Evolutionary conservation across 495 filamentous ascomycete species (phyloP).

Genomic region (Mytilinidion resinicola): DNA sequence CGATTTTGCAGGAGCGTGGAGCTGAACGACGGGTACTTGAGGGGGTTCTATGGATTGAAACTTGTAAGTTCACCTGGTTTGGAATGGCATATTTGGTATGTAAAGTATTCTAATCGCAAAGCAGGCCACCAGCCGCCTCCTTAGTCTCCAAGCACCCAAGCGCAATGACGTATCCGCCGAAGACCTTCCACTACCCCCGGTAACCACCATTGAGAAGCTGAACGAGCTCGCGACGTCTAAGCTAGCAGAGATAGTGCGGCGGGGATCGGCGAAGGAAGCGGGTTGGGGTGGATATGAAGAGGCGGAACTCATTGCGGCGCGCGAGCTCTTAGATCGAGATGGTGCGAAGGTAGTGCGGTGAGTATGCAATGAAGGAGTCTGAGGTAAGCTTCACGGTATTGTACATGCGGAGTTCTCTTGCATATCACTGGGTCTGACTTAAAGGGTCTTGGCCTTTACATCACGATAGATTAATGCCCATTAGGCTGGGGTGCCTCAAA

Average conservation of each 20-base stretch:
- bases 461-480: too few relatives aligned
- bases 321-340: slow-evolving; percentile 57
- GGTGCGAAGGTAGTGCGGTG: slow-evolving; percentile 32
- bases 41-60: slow-evolving; percentile 86
- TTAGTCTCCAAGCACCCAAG: background rate
- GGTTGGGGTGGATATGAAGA: slow-evolving; percentile 68
- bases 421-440: too few relatives aligned
- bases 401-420: too few relatives aligned
- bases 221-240: slow-evolving; percentile 66
- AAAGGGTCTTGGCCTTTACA: too few relatives aligned
- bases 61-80: slow-evolving; percentile 49
- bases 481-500: too few relatives aligned
- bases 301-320: slow-evolving; percentile 71
- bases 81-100: too few relatives aligned
- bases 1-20: slow-evolving; percentile 87
- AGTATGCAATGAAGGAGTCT: background rate
- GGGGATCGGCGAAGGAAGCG: slow-evolving; percentile 50
- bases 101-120: too few relatives aligned
- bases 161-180: slow-evolving; percentile 32
- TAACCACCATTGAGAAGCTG: slow-evolving; percentile 56
- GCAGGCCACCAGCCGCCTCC: too few relatives aligned
- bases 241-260: slow-evolving; percentile 68
- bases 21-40: slow-evolving; percentile 84
- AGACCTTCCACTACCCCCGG: slow-evolving; percentile 33
- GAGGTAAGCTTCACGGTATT: too few relatives aligned